Percentiles rank a stretch among this genome's conserved stretches.
phyloP scores from a whole-genome alignment of 2,329 filamentous ascomycete species.

The Tolypocladium pustulatum region DNA sequence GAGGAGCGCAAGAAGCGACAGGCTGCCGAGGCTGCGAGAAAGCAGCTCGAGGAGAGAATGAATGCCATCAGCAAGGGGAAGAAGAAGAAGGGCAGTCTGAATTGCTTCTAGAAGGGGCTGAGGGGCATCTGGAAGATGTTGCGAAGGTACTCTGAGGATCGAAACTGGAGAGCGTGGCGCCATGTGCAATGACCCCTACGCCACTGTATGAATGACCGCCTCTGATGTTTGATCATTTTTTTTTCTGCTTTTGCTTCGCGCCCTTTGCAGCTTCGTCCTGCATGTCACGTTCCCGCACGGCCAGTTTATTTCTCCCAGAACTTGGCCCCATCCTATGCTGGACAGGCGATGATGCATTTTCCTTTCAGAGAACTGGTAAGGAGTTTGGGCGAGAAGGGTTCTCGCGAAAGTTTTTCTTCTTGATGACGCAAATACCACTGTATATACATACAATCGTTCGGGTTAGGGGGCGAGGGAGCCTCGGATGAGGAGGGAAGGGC shows the following conservation, averaged over 20 bases:
- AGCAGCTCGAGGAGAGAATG: constrained; percentile 90
- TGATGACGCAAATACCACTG: constrained; percentile 9
- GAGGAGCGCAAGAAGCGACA: constrained; percentile 90
- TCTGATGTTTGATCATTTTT: background rate
- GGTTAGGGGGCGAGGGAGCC: background rate
- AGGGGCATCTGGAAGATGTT: constrained; percentile 7
- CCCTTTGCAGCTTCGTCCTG: background rate
- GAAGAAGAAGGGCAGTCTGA: constrained; percentile 91
- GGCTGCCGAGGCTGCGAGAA: constrained; percentile 79
- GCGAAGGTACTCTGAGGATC: background rate
- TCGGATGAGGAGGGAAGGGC: background rate
- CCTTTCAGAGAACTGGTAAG: background rate
- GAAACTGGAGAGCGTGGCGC: background rate
- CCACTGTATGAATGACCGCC: background rate
- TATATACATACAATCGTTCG: constrained; percentile 4
- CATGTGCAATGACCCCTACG: background rate
- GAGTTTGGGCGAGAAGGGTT: background rate
- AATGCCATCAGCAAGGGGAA: constrained; percentile 79
- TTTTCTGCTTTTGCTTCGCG: background rate
- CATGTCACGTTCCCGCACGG: background rate
- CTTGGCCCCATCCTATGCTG: background rate
- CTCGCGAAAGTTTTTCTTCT: background rate
- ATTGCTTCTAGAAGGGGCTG: constrained; percentile 68
- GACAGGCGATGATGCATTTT: background rate
- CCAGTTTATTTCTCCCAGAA: background rate